Base-by-base conservation (phyloP, 208 protist genomes). In the Trypanosomatidae sp. region DNA sequence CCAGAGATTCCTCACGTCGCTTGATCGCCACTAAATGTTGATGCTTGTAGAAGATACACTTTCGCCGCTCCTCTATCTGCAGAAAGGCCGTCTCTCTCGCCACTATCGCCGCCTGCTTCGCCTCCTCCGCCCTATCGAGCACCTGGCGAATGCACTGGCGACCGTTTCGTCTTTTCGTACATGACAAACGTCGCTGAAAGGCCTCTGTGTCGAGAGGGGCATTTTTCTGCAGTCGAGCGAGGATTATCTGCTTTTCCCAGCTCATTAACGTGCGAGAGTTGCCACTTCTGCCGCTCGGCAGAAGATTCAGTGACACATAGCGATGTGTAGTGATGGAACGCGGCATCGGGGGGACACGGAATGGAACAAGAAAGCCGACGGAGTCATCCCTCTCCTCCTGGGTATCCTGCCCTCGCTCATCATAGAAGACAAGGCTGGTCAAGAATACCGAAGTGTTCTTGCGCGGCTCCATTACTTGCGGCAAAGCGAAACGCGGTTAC, bases 201-300 rank as follows among this genome's bases (percentile, higher is more conserved):
- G 69, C 73, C 17, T 84, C 80, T 56, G 73, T 80, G 62, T 91
- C 69, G 0, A 94, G 41, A 12, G 67, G 75, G 30, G 55, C 15
- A 9, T 43, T 56, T 72, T 82, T 80, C 65, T 83, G 74, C 62
- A 92, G 76, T 0, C 84, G 79, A 2, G 87, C 59, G 17, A 93
- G 50, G 55, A 95, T 88, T 4, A 77, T 70, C 64, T 88, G 83
- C 66, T 81, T 85, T 72, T 95, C 91, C 85, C 84, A 93, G 36
- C 91, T 79, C 19, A 36, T 81, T 50, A 94, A 70, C 30, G 76
- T 58, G 25, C 77, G 72, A 1, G 66, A 44, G n/a, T 60, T 69
- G 39, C 19, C 46, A 15, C 79, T 77, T 46, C 50, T 65, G 59
- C 70, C 59, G 43, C 70, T 52, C 0, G 71, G 50, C 10, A 76